These are phyloP conservation scores for Sugiyamaella floridensis DNA, from an alignment of 805 yeast species.

Conservation along the genomic window DNA sequence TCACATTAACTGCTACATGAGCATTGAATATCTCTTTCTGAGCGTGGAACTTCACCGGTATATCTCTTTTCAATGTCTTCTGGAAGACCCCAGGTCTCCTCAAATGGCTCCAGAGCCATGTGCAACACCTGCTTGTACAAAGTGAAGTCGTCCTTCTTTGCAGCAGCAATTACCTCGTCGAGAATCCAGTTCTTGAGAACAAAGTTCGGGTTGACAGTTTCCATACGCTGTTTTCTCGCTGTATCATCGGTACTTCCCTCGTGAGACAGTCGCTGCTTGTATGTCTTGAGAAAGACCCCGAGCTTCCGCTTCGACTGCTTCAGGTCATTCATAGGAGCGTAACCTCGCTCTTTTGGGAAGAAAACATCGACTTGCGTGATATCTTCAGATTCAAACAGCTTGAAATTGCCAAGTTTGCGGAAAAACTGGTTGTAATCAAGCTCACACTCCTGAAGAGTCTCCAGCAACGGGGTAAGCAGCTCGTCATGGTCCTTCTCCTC, in stretches of 20 bases:
- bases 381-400: slow-evolving; percentile 30
- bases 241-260: slow-evolving; percentile 35
- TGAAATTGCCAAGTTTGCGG: slow-evolving; percentile 47
- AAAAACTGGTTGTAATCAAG: slow-evolving; percentile 81
- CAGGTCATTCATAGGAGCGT: slow-evolving; percentile 26
- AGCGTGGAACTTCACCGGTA: slow-evolving; percentile 43
- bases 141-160: slow-evolving; percentile 42
- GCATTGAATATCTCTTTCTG: slow-evolving; percentile 60
- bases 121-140: slow-evolving; percentile 53
- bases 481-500: slow-evolving; percentile 32
- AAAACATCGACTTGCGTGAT: slow-evolving; percentile 24
- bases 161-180: slow-evolving; percentile 68
- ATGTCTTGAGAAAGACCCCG: slow-evolving; percentile 42
- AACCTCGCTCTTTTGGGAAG: slow-evolving; percentile 30
- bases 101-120: slow-evolving; percentile 75
- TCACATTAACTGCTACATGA: slow-evolving; percentile 44
- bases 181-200: slow-evolving; percentile 81
- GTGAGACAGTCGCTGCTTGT: slow-evolving; percentile 36
- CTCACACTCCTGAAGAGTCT: slow-evolving; percentile 51
- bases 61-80: slow-evolving; percentile 52
- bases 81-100: slow-evolving; percentile 58
- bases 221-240: slow-evolving; percentile 39
- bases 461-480: slow-evolving; percentile 54
- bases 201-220: slow-evolving; percentile 62
- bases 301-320: slow-evolving; percentile 4